Evolutionary conservation across 345 rosid genomes (phyloP).

Genomic region (Lumnitzera racemosa): DNA sequence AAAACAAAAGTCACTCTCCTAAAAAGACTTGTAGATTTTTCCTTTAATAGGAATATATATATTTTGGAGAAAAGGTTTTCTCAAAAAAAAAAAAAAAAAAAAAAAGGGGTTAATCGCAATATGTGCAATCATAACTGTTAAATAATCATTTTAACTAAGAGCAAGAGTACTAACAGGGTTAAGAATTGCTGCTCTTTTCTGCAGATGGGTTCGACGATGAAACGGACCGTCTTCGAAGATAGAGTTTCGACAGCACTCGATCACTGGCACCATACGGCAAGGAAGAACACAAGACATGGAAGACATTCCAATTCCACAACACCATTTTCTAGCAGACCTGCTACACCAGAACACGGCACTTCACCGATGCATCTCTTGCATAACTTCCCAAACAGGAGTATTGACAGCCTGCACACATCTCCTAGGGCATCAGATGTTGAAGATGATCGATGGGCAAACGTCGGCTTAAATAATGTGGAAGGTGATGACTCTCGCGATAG

Average conservation of each 20-base stretch:
- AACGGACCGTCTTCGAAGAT: slow-evolving; percentile 73
- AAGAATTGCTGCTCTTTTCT: slow-evolving; percentile 1
- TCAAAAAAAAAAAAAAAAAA: too few species aligned
- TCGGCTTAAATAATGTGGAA: slow-evolving; percentile 26
- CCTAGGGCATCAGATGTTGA: slow-evolving; percentile 26
- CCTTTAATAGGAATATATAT: too few species aligned
- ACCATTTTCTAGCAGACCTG: slow-evolving; percentile 57
- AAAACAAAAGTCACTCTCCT: too few species aligned
- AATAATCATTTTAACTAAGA: not conserved
- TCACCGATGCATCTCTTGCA: slow-evolving; percentile 75
- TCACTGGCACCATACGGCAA: slow-evolving; percentile 70
- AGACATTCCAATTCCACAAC: slow-evolving; percentile 37
- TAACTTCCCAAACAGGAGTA: slow-evolving; percentile 33
- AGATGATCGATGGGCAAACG: slow-evolving; percentile 36
- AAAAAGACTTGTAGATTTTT: too few species aligned
- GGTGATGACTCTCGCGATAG: slow-evolving; percentile 5
- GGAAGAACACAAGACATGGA: slow-evolving; percentile 49
- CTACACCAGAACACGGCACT: slow-evolving; percentile 57
- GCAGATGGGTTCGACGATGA: slow-evolving; percentile 92
- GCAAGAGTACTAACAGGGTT: not conserved
- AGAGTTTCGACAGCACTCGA: slow-evolving; percentile 64
- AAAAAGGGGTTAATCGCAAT: not conserved
- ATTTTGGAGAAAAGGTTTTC: too few species aligned
- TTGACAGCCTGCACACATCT: slow-evolving; percentile 31
- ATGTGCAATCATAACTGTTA: not conserved